A percentile compares a stretch with the other conserved stretches of the same genome.
Evolutionary conservation across 1,284 basidiomycete species (phyloP).

Genomic region (Nidula niveotomentosa): DNA sequence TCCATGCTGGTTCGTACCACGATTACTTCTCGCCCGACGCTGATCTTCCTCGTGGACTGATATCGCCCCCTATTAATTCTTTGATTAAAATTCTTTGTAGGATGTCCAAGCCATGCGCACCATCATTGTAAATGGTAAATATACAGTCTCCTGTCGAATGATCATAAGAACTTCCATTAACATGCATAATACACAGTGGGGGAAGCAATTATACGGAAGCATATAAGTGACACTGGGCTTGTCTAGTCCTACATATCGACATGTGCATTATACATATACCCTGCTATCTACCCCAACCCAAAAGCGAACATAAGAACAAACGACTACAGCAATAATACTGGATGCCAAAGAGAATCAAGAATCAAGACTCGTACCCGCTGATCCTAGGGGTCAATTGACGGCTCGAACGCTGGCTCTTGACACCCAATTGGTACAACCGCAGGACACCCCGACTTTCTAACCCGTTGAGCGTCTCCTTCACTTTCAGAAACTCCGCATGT

Average conservation of each 20-base stretch:
- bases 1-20: constrained; percentile 65
- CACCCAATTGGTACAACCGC: constrained; percentile 36
- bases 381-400: constrained; percentile 32
- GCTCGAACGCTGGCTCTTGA: constrained; percentile 34
- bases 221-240: constrained; percentile 54
- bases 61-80: neutral
- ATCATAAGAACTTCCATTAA: neutral
- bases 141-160: neutral
- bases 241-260: constrained; percentile 23
- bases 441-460: constrained; percentile 21
- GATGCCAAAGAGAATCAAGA: constrained; percentile 3
- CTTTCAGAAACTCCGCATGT: constrained; percentile 27
- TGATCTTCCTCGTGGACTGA: constrained; percentile 1
- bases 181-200: constrained; percentile 40
- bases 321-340: neutral
- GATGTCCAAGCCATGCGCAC: constrained; percentile 74
- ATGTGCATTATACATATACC: constrained; percentile 12
- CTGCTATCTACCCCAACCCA: neutral
- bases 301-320: constrained; percentile 1
- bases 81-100: constrained; percentile 29
- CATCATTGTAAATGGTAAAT: constrained; percentile 70
- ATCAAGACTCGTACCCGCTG: constrained; percentile 25
- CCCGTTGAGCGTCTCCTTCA: constrained; percentile 26
- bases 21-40: constrained; percentile 4
- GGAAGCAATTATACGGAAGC: constrained; percentile 63